Evolutionary conservation across 495 filamentous ascomycete species (phyloP), one percentile per base, ranked within the genome.

Genomic region (Penicillium salamii): DNA sequence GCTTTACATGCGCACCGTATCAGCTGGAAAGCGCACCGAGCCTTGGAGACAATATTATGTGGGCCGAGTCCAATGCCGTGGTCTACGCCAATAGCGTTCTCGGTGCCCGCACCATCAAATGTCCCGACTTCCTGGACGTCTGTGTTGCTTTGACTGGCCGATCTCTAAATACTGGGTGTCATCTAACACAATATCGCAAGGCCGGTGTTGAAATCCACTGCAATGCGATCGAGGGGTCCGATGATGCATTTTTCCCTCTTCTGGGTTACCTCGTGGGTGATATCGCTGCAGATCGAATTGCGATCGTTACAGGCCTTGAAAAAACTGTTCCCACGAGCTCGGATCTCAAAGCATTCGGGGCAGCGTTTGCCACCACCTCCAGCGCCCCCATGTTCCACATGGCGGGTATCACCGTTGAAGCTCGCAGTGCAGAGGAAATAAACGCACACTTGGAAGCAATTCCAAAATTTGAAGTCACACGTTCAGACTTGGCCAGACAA

Each of bases 381-480:
- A 57, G 54, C 19, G 65, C 67, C 3, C 56, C 67, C 0, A 67
- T 67, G 63, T 69, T 67, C 39, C 63, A 69, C 33, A 61, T 69
- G 8, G 32, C 46, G 1, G 61, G 59, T 0, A 32, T 65, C 7
- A 67, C 66, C 0, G 44, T 55, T 3, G 62, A 66, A 17, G 62
- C 59, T 15, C 37, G 18, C 2, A 43, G 18, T 6, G 24, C 24
- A 12, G 33, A 19, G n/a, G 45, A 46, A 19, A 37, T 52, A 2
- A 11, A 45, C 12, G 39, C 33, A 17, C 42, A 46, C 0, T 19
- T 49, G 17, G 33, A 39, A 6, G 46, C 31, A 7, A 19, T 18
- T 9, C 36, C 8, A 14, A 24, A 34, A 36, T 13, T 50, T 8
- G 43, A 31, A 8, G 12, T 52, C 11, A 15, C 40, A 42, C 19